Conservation (phyloP, 2,329 filamentous ascomycete species). For the Drechslerella coelobrocha region DNA sequence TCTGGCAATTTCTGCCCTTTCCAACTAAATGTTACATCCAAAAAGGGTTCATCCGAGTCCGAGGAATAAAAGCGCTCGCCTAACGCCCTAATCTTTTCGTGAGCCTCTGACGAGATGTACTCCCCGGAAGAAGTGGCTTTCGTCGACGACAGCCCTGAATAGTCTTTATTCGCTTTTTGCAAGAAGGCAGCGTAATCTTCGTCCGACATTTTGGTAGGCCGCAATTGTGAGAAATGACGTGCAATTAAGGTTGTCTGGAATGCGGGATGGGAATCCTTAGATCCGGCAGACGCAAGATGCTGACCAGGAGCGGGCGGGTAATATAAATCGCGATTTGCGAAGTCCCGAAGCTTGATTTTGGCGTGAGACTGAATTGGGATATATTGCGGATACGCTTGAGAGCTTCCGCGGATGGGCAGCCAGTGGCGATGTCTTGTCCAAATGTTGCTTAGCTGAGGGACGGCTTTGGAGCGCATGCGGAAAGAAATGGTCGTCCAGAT, state of each 20-base stretch:
- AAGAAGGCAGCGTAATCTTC: constrained; percentile 84
- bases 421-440: constrained; percentile 2
- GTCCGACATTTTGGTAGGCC: constrained; percentile 64
- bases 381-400: constrained; percentile 2
- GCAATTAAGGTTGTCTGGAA: constrained; percentile 49
- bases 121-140: constrained; percentile 52
- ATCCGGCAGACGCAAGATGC: constrained; percentile 30
- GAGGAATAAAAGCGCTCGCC: constrained; percentile 72
- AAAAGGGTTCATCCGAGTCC: constrained; percentile 77
- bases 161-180: constrained; percentile 81
- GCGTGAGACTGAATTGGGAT: neutral
- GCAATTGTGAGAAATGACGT: constrained; percentile 39
- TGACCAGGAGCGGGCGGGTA: constrained; percentile 23
- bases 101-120: constrained; percentile 65
- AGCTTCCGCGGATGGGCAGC: constrained; percentile 4
- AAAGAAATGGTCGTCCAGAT: constrained; percentile 1
- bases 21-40: constrained; percentile 48
- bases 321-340: constrained; percentile 32
- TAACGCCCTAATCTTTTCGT: constrained; percentile 67
- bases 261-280: constrained; percentile 39
- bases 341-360: constrained; percentile 12
- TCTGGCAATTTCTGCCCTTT: constrained; percentile 48
- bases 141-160: constrained; percentile 57
- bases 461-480: constrained; percentile 3
- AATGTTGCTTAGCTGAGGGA: constrained; percentile 17